phyloP scores from a whole-genome alignment of 345 rosid genomes.

The Eucalyptus curtisii region DNA sequence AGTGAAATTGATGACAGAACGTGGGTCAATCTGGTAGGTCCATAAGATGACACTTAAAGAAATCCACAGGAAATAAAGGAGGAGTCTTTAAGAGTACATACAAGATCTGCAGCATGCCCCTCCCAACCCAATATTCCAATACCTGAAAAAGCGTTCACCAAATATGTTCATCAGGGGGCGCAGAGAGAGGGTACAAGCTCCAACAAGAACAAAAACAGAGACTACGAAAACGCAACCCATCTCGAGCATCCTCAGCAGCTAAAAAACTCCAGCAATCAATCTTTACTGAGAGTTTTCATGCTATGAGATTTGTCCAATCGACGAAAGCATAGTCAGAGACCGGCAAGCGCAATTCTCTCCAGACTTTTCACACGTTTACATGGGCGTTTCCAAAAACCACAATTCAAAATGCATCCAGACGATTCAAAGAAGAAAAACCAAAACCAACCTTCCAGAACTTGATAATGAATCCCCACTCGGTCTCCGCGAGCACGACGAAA shows the following conservation, averaged over 20 bases:
- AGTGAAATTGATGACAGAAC: not conserved
- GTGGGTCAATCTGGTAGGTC: not conserved
- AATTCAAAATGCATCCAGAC: not conserved
- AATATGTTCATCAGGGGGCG: not conserved
- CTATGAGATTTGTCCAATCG: not conserved
- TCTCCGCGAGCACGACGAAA: conserved; percentile 71
- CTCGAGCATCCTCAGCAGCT: not conserved
- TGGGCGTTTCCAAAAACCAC: not conserved
- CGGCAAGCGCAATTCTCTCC: not conserved
- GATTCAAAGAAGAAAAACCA: not conserved
- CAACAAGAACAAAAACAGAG: not conserved
- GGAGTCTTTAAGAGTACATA: conserved; percentile 21
- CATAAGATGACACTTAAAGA: not conserved
- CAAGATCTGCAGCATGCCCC: conserved; percentile 99
- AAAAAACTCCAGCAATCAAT: not conserved
- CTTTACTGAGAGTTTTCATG: not conserved
- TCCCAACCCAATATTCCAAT: conserved; percentile 84
- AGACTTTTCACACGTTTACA: not conserved
- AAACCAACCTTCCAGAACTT: conserved; percentile 52
- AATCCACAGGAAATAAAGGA: not conserved
- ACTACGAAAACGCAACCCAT: not conserved
- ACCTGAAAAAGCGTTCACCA: conserved; percentile 30
- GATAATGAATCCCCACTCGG: conserved; percentile 74
- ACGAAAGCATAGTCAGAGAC: not conserved
- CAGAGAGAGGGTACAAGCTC: not conserved